Conservation (phyloP, 768 basidiomycete species). For the Rhodotorula paludigena region DNA sequence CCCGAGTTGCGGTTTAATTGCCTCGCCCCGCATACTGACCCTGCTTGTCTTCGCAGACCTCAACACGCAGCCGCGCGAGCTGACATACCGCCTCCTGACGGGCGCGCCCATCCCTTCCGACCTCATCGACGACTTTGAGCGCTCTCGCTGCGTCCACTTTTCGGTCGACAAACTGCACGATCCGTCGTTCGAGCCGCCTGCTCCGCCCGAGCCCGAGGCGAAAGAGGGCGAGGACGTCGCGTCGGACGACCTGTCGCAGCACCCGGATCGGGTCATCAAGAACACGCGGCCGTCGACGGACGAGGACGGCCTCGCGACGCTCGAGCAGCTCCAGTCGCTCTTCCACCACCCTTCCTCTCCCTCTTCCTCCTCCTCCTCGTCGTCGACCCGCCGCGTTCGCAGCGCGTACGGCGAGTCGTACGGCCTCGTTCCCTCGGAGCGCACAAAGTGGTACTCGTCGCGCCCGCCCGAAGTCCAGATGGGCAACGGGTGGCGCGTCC, state of each 20-base stretch:
- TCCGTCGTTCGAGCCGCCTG: slow-evolving; percentile 19
- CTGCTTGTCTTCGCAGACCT: slow-evolving; percentile 59
- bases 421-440: slow-evolving; percentile 38
- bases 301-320: slow-evolving; percentile 60
- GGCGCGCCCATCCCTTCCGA: neutral
- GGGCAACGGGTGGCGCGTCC: slow-evolving; percentile 42
- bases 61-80: slow-evolving; percentile 77
- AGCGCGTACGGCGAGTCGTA: slow-evolving; percentile 36
- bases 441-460: slow-evolving; percentile 23
- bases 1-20: neutral
- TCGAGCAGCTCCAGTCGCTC: slow-evolving; percentile 51
- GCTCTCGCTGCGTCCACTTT: slow-evolving; percentile 31
- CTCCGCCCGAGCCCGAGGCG: slow-evolving; percentile 19
- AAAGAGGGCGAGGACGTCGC: slow-evolving; percentile 47
- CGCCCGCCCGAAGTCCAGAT: slow-evolving; percentile 27
- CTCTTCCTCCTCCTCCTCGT: neutral
- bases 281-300: slow-evolving; percentile 66
- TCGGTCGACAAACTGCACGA: slow-evolving; percentile 35
- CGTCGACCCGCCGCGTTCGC: neutral
- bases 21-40: neutral
- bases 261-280: slow-evolving; percentile 60
- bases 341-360: slow-evolving; percentile 43
- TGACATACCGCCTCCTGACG: slow-evolving; percentile 65
- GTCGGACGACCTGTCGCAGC: slow-evolving; percentile 53
- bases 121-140: slow-evolving; percentile 54